phyloP scores from a whole-genome alignment of 352 stramenopile species.

The Thalassiosira livingstoniorum region DNA sequence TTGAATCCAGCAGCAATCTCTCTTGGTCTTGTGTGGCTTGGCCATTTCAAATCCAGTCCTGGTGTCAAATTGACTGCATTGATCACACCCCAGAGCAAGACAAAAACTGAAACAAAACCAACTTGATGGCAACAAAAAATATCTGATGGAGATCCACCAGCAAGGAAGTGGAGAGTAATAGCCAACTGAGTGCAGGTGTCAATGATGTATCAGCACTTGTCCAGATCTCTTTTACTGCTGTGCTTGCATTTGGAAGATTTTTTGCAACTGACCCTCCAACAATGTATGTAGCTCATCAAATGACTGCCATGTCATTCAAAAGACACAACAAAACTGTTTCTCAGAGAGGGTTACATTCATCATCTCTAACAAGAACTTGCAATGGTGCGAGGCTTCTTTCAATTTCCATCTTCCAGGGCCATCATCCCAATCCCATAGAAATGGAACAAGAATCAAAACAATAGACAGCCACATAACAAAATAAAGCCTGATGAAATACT shows the following conservation, averaged over 20 bases:
- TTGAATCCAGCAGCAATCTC: slow-evolving; percentile 7
- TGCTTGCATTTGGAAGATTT: not conserved
- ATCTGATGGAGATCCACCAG: not conserved
- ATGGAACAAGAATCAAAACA: too few relatives aligned
- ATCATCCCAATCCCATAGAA: too few relatives aligned
- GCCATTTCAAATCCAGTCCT: not conserved
- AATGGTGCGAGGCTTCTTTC: too few relatives aligned
- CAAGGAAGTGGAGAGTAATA: not conserved
- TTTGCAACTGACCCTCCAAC: not conserved
- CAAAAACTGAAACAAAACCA: not conserved
- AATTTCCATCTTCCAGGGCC: too few relatives aligned
- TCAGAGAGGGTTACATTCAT: not conserved
- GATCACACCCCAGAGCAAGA: not conserved
- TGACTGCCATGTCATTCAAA: not conserved
- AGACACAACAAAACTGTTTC: not conserved
- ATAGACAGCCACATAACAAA: too few relatives aligned
- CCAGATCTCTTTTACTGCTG: not conserved
- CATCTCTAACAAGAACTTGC: too few relatives aligned
- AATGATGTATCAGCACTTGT: not conserved
- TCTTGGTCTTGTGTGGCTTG: slow-evolving; percentile 1
- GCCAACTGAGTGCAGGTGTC: not conserved
- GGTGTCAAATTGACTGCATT: slow-evolving; percentile 1
- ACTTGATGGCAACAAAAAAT: not conserved
- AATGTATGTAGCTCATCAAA: not conserved
- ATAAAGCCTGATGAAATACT: too few relatives aligned